Percentiles rank a stretch among this genome's conserved stretches.
Conservation (phyloP, 169 alveolate genomes). For the Hepatocystis sp. region DNA sequence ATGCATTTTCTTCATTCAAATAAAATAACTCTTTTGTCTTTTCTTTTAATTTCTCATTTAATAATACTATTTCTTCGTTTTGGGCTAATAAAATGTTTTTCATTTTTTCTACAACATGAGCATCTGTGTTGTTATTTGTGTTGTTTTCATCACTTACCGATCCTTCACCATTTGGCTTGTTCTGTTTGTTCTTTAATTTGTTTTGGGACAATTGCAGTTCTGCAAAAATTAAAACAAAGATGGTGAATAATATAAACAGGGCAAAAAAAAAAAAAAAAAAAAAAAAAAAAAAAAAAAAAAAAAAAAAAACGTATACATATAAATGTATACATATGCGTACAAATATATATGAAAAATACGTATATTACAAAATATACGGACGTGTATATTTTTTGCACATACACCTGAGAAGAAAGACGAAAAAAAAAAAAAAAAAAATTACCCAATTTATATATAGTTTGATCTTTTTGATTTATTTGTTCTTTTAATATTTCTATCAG, state of each 20-base stretch:
- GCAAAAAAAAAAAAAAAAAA: background rate
- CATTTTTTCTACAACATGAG: constrained; percentile 31
- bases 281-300: background rate
- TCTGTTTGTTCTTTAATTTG: constrained; percentile 23
- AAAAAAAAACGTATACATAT: background rate
- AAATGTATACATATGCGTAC: no score
- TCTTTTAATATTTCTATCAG: constrained; percentile 27
- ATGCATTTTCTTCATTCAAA: constrained; percentile 38
- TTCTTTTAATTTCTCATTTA: constrained; percentile 49
- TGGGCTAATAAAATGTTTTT: constrained; percentile 42
- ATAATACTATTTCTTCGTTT: constrained; percentile 45
- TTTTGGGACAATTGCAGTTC: constrained; percentile 32
- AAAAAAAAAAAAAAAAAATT: no score
- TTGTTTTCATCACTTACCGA: constrained; percentile 3
- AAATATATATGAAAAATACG: no score
- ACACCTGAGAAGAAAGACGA: no score
- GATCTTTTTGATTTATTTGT: constrained; percentile 71
- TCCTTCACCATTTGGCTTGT: constrained; percentile 1
- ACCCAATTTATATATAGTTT: constrained; percentile 59
- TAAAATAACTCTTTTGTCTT: constrained; percentile 35
- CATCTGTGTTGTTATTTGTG: constrained; percentile 10
- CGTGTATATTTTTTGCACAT: no score
- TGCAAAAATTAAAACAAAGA: no score
- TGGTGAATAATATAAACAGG: no score
- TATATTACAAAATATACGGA: no score